Evolutionary conservation across 2,329 filamentous ascomycete species (phyloP), one percentile per base, ranked within the genome.

Genomic region (Aspergillus pseudotamarii): DNA sequence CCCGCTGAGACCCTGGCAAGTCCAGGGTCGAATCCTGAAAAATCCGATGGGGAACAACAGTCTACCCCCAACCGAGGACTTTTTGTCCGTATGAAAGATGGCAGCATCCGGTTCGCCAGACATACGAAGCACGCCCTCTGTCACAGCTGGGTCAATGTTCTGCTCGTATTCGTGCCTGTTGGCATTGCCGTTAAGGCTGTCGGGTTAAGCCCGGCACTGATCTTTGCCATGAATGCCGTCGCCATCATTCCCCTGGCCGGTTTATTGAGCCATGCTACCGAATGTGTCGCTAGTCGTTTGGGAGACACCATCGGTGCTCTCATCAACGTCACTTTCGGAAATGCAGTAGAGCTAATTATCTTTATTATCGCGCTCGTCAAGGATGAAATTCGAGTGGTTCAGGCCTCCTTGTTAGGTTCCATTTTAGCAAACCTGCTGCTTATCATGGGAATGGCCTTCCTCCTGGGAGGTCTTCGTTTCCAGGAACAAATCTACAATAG

Each of bases 401-500:
- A 97, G 79, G 93, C 94, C 16, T 96, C 94, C 0, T 82, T 97
- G 57, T 84, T 97, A 34, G 94, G 94, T 48, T 96, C 93, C 1
- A 96, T 97, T 71, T 81, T 97, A 68, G 91, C 93, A 67, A 97
- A 97, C 73, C 80, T 97, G 61, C 84, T 97, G 28, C 85, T 97
- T 64, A 96, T 96, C 73, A 81, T 97, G 70, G 94, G 94, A 72
- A 97, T 97, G 93, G 89, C 89, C 62, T 97, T 97, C 78, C 85
- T 96, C 58, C 80, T 96, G 28, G 94, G 94, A 73, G 94, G 93
- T 66, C 81, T 97, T 60, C 89, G 93, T 66, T 97, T 88, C 77
- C 90, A 91, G 75, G 94, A 97, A 81, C 94, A 97, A 82, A 89
- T 97, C 66, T 97, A 97, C 81, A 97, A 97, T 80, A 95, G 89